A percentile compares a stretch with the other conserved stretches of the same genome.
phyloP scores from a whole-genome alignment of 805 yeast genomes.

The Cyberlindnera bimundalis region DNA sequence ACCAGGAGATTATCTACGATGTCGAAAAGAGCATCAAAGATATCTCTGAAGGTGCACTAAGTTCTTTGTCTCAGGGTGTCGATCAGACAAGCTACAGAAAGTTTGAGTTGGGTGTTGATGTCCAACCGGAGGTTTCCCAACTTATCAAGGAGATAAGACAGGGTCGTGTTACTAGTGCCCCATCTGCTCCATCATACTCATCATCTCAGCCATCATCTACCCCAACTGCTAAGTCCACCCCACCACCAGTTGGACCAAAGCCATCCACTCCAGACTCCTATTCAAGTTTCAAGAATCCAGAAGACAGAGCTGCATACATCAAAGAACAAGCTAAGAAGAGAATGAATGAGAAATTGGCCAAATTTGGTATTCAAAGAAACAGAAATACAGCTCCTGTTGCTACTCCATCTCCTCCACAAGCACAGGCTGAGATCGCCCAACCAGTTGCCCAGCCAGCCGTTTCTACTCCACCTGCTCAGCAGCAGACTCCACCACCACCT shows the following conservation, averaged over 20 bases:
- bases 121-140: conserved; percentile 59
- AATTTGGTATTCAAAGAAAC: conserved; percentile 55
- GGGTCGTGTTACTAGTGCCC: neutral
- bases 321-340: conserved; percentile 78
- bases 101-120: conserved; percentile 82
- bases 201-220: neutral
- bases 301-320: conserved; percentile 72
- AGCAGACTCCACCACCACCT: conserved; percentile 1
- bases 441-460: conserved; percentile 6
- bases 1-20: conserved; percentile 61
- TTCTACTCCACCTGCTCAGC: neutral
- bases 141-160: conserved; percentile 55
- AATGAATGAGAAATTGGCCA: conserved; percentile 84
- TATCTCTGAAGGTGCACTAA: conserved; percentile 42
- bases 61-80: conserved; percentile 27
- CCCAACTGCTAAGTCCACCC: conserved; percentile 16
- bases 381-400: conserved; percentile 14
- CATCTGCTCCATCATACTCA: conserved; percentile 5
- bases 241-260: conserved; percentile 20
- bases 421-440: neutral
- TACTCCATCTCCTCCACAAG: conserved; percentile 18
- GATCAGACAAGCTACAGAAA: conserved; percentile 55
- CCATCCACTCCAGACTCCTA: conserved; percentile 26
- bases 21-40: conserved; percentile 69
- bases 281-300: conserved; percentile 43